These are phyloP conservation scores for Clavispora carvajalis DNA, from an alignment of 805 yeast genomes.

Conservation along the genomic window DNA sequence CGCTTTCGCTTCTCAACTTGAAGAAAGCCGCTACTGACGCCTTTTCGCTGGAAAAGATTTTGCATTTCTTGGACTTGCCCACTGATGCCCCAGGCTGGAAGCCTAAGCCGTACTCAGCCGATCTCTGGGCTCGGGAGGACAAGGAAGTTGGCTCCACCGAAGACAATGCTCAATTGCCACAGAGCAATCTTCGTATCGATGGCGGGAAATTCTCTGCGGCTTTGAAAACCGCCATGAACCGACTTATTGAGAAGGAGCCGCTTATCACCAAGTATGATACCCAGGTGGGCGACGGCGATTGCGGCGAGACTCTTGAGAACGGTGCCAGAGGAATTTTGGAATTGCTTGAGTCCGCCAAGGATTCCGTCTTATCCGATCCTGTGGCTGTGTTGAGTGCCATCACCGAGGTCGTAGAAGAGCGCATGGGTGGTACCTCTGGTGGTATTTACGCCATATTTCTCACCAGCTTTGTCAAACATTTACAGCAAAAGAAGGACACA, in stretches of 20 bases:
- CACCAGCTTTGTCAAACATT: conserved; percentile 61
- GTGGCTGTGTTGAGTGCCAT: conserved; percentile 60
- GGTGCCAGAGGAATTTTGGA: conserved; percentile 73
- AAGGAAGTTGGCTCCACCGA: conserved; percentile 24
- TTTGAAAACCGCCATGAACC: conserved; percentile 39
- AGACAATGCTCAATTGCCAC: conserved; percentile 15
- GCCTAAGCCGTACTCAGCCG: conserved; percentile 29
- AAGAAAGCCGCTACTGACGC: conserved; percentile 29
- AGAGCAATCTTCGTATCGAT: conserved; percentile 27
- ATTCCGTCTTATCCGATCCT: conserved; percentile 39
- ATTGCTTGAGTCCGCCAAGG: conserved; percentile 38
- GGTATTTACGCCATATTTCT: conserved; percentile 84
- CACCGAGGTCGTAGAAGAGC: conserved; percentile 78
- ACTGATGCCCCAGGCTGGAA: conserved; percentile 86
- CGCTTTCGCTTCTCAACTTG: conserved; percentile 73
- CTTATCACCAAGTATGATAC: conserved; percentile 81
- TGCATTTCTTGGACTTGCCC: conserved; percentile 61
- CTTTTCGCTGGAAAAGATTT: conserved; percentile 16
- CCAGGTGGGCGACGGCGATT: conserved; percentile 93
- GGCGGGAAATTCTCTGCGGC: conserved; percentile 45
- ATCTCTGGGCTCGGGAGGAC: conserved; percentile 26
- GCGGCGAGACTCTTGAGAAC: conserved; percentile 83
- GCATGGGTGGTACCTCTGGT: conserved; percentile 98
- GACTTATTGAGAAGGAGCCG: conserved; percentile 51
- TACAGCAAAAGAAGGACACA: conserved; percentile 34